A percentile compares a stretch with the other conserved stretches of the same genome.
Evolutionary conservation across 2,329 filamentous ascomycete species (phyloP).

Genomic region (Geosmithia flava): DNA sequence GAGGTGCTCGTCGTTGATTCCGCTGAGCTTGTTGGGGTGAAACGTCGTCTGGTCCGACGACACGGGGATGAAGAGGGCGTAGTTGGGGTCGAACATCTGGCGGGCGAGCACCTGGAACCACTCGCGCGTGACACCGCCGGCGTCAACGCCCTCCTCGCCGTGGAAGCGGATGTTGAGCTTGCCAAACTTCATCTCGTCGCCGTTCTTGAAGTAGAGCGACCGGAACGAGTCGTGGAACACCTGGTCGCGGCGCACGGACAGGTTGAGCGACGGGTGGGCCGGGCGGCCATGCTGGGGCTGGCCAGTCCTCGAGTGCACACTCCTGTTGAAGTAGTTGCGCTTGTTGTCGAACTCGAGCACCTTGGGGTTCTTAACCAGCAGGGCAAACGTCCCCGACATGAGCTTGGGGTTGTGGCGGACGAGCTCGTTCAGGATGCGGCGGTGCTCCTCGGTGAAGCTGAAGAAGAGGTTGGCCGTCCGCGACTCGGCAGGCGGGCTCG

Average conservation of each 20-base stretch:
- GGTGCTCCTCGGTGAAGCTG: slow-evolving; percentile 92
- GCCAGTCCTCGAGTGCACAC: slow-evolving; percentile 57
- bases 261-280: slow-evolving; percentile 60
- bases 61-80: slow-evolving; percentile 90
- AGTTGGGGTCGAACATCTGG: slow-evolving; percentile 98
- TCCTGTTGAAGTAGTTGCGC: slow-evolving; percentile 95
- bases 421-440: slow-evolving; percentile 94
- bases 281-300: slow-evolving; percentile 54
- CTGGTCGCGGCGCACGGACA: slow-evolving; percentile 82
- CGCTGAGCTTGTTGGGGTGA: slow-evolving; percentile 91
- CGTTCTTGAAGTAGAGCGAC: slow-evolving; percentile 92
- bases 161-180: slow-evolving; percentile 97
- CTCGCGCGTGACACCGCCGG: slow-evolving; percentile 91
- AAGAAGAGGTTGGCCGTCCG: slow-evolving; percentile 90
- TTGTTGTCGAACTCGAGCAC: slow-evolving; percentile 99
- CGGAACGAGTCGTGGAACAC: slow-evolving; percentile 99
- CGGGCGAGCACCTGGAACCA: slow-evolving; percentile 98
- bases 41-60: slow-evolving; percentile 97
- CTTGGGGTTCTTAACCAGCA: slow-evolving; percentile 96
- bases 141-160: slow-evolving; percentile 94
- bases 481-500: slow-evolving; percentile 64
- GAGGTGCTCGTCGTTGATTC: slow-evolving; percentile 88
- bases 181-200: slow-evolving; percentile 97
- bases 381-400: slow-evolving; percentile 95
- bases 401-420: slow-evolving; percentile 94